phyloP scores from a whole-genome alignment of 1,139 yeast species.

The Torulaspora pretoriensis region DNA sequence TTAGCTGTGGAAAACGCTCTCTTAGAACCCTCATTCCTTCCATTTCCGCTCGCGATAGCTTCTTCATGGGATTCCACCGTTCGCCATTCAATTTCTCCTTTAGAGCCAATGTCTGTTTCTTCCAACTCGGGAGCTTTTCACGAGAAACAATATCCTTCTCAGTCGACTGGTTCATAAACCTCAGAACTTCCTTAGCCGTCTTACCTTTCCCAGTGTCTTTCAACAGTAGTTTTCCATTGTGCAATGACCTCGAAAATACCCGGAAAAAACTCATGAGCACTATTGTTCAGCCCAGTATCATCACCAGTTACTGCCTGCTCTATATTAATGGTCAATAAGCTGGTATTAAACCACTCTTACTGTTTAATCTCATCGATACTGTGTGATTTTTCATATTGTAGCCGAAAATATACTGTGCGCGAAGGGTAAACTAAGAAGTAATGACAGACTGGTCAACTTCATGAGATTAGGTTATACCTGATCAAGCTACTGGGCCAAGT shows the following conservation, averaged over 20 bases:
- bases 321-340: background rate
- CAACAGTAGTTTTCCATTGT: constrained; percentile 4
- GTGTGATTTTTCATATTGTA: background rate
- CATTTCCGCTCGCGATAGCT: constrained; percentile 67
- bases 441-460: background rate
- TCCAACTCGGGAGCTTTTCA: constrained; percentile 53
- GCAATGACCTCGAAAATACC: constrained; percentile 13
- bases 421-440: background rate
- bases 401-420: constrained; percentile 1
- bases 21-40: constrained; percentile 58
- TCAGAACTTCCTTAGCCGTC: constrained; percentile 21
- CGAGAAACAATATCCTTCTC: constrained; percentile 5
- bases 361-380: constrained; percentile 1
- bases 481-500: background rate
- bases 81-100: constrained; percentile 54
- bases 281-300: background rate
- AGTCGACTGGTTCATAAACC: constrained; percentile 13
- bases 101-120: constrained; percentile 59
- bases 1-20: constrained; percentile 53
- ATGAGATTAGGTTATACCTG: background rate
- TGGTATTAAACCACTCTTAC: background rate
- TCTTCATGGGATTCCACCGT: constrained; percentile 67
- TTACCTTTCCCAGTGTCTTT: constrained; percentile 12
- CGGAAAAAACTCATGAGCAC: constrained; percentile 5
- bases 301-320: background rate